These are phyloP conservation scores for Flaveria robusta DNA, from an alignment of 129 eudicot species.

Conservation along the genomic window DNA sequence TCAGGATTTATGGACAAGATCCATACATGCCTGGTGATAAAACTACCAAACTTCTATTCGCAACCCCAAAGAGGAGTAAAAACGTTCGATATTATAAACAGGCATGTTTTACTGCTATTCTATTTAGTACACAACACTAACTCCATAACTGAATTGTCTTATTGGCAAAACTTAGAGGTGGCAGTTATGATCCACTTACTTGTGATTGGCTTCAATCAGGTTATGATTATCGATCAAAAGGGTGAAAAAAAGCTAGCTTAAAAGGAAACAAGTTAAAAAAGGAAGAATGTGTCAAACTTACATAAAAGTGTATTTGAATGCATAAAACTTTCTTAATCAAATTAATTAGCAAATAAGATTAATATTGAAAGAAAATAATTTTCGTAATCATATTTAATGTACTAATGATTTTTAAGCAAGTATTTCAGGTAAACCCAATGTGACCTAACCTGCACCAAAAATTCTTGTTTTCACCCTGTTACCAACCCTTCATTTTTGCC, in stretches of 20 bases:
- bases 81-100: slow-evolving; percentile 62
- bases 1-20: slow-evolving; percentile 78
- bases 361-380: background rate
- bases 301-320: background rate
- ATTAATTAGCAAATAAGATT: background rate
- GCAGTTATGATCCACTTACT: background rate
- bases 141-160: background rate
- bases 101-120: slow-evolving; percentile 40
- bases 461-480: background rate
- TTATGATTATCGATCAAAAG: background rate
- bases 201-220: background rate
- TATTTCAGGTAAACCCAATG: background rate
- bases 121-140: background rate
- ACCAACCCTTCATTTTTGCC: background rate
- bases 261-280: background rate
- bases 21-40: slow-evolving; percentile 69
- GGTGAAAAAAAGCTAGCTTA: background rate
- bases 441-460: background rate
- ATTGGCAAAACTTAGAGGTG: background rate
- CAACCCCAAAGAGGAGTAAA: slow-evolving; percentile 57
- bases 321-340: slow-evolving; percentile 2
- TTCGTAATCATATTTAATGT: background rate
- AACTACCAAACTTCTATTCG: slow-evolving; percentile 61
- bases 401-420: background rate
- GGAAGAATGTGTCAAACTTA: background rate